Evolutionary conservation across 805 yeast species (phyloP), one percentile per base, ranked within the genome.

Genomic region (Sungouiozyma intestinalis): DNA sequence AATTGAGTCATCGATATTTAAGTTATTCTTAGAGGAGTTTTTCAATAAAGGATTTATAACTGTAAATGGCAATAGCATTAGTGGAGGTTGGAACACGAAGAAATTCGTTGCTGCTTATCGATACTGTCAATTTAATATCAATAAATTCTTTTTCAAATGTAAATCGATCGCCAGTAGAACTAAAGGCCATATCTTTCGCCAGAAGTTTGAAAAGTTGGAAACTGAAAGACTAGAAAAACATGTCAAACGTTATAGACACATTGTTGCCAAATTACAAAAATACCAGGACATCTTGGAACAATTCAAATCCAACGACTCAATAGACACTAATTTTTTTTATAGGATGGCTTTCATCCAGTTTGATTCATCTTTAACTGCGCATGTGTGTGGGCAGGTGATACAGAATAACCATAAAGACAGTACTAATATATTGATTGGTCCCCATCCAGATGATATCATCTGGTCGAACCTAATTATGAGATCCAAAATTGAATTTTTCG

Each of bases 331-430:
- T 16, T 24, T 40, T 14, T 39, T 38, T 39, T 41, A 39, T 43
- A 67, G 68, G 40, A 76, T 73, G 44, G 74, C 76, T 0, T 81
- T 87, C 48, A 63, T 87, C 16, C 74, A 74, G 50, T 86, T 87
- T 56, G 65, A 70, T 27, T 65, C 69, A 4, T 74, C 73, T 29
- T 51, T 67, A 3, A 73, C 79, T 1, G 80, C 88, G 0, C 77
- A 77, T 45, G 66, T 81, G 24, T 79, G 85, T 0, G 75, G 73
- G 40, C 86, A 85, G 52, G 58, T 79, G 2, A 55, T 77, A 9
- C 53, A 77, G 1, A 65, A 66, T 35, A 38, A 35, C 18, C 49
- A 57, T 13, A 67, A 71, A 43, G 72, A 72, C 2, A 60, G 54
- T 36, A 60, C 75, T 53, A 69, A 67, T 46, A 60, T 71, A 2